These are phyloP conservation scores for Tympanopsis confertula DNA, from an alignment of 2,329 filamentous ascomycete genomes.

Conservation along the genomic window DNA sequence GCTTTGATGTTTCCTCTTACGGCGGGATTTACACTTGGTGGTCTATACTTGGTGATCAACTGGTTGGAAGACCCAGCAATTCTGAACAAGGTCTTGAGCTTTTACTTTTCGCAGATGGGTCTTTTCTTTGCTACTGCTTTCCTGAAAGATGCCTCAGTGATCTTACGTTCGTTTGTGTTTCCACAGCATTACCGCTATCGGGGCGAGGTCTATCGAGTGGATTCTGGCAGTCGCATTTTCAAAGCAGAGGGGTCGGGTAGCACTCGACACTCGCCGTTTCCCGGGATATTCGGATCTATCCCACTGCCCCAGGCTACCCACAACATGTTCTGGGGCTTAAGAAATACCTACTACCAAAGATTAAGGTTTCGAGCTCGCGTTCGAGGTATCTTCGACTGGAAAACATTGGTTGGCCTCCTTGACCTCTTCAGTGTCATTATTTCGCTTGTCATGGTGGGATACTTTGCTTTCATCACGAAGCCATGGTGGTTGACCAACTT, in stretches of 20 bases:
- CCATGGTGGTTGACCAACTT: conserved; percentile 59
- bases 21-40: conserved; percentile 44
- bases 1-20: conserved; percentile 52
- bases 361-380: conserved; percentile 2
- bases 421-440: conserved; percentile 21
- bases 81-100: conserved; percentile 51
- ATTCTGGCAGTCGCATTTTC: neutral
- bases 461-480: conserved; percentile 20
- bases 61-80: conserved; percentile 45
- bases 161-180: conserved; percentile 39
- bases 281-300: neutral
- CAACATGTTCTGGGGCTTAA: neutral
- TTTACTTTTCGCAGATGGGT: conserved; percentile 51
- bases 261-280: neutral
- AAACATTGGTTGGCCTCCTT: conserved; percentile 4
- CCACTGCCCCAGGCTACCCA: neutral
- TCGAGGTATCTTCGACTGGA: conserved; percentile 3
- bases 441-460: conserved; percentile 29
- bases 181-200: conserved; percentile 19
- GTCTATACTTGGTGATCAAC: conserved; percentile 52
- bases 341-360: conserved; percentile 1
- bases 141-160: conserved; percentile 37
- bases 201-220: conserved; percentile 2
- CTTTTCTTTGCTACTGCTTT: conserved; percentile 45
- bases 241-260: neutral